Evolutionary conservation across 1,139 yeast genomes (phyloP), one percentile per base, ranked within the genome.

Genomic region (Candida tetrigidarum): DNA sequence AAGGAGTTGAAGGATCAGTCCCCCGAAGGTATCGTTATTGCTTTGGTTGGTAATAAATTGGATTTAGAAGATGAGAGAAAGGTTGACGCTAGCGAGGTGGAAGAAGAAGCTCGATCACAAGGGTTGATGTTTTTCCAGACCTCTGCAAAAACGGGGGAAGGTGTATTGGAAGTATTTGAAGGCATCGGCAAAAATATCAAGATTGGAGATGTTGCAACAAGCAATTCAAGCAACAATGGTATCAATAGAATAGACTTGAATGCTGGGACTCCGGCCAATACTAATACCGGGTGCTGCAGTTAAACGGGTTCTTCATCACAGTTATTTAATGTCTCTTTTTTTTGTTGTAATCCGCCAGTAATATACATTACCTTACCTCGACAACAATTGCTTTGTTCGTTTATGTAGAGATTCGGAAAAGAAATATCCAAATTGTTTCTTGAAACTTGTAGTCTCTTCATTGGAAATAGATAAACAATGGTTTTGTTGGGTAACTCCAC

Each of bases 1-100:
- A 90, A 90, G 60, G 98, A 93, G 64, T 77, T 93, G 55, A 96
- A 90, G 59, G 97, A 95, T 55, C 98, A 92, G 67, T 98, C 98
- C 18, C 77, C 87, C 26, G 90, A 90, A 53, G 92, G 86, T 56
- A 93, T 93, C 51, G 83, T 91, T 46, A 92, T 93, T 63, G 98
- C 98, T 2, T 75, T 93, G 38, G 96, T 92, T 28, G 99, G 97
- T 26, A 93, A 93, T 72, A 91, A 93, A 68, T 79, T 81, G 51
- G 99, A 93, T 69, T 73, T 93, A 67, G 63, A 60, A 12, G 50
- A 55, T 23, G 61, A 82, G 51, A 78, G 98, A 56, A 88, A 88
- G 64, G 97, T 93, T n/a, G 83, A 91, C 23, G 74, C 78, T 39
- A 92, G 87, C 56, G 98, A 93, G 63, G 99, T 97, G 35, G 76